A percentile compares a stretch with the other conserved stretches of the same genome.
Conservation (phyloP, 2,329 filamentous ascomycete species). For the Eutypella sp. region DNA sequence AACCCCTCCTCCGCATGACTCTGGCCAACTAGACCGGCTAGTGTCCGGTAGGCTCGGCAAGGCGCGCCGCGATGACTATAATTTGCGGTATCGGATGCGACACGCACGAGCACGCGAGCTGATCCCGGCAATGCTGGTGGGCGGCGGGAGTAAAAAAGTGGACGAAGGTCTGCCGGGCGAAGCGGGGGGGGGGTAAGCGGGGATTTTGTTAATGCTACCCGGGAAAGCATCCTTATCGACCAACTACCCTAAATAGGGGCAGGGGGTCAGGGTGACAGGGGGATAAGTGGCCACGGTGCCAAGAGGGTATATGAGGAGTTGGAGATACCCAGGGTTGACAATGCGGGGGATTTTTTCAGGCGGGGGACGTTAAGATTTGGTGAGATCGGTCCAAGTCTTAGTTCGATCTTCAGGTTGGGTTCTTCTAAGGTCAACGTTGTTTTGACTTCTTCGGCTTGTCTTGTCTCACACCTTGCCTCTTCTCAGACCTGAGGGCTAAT, state of each 20-base stretch:
- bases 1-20: neutral
- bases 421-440: too few relatives aligned
- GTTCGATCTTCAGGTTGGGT: too few relatives aligned
- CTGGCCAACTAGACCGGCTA: neutral
- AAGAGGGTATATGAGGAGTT: too few relatives aligned
- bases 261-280: neutral
- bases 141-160: slow-evolving; percentile 2
- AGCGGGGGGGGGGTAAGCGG: slow-evolving; percentile 9
- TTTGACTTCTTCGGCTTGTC: too few relatives aligned
- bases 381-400: too few relatives aligned
- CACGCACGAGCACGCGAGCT: neutral
- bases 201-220: neutral
- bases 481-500: too few relatives aligned
- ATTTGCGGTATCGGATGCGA: neutral
- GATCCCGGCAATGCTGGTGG: neutral
- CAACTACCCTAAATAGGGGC: neutral
- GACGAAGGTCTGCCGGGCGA: slow-evolving; percentile 6
- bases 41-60: neutral
- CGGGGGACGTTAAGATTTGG: too few relatives aligned
- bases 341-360: too few relatives aligned
- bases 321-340: too few relatives aligned
- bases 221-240: slow-evolving; percentile 1
- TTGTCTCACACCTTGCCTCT: too few relatives aligned
- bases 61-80: neutral
- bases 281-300: too few relatives aligned